phyloP scores from a whole-genome alignment of 306 rosid genomes.

The Abrus precatorius region DNA sequence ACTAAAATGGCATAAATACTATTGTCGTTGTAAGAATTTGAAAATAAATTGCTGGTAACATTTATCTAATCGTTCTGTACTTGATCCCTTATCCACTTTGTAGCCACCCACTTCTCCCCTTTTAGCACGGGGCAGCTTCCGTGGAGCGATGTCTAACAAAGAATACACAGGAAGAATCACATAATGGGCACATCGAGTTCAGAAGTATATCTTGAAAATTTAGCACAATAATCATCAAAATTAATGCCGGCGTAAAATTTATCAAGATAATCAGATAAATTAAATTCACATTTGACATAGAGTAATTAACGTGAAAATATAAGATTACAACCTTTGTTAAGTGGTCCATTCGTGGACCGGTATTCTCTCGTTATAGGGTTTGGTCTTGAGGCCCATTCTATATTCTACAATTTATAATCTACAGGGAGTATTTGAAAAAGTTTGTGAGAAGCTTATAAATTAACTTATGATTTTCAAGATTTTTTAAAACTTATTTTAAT shows the following conservation, averaged over 20 bases:
- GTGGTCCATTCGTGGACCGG: too few relatives aligned
- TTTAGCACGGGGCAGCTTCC: slow-evolving; percentile 88
- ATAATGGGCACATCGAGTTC: background rate
- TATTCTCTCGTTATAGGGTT: too few relatives aligned
- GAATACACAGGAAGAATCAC: slow-evolving; percentile 38
- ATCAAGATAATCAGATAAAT: background rate
- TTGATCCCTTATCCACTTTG: slow-evolving; percentile 92
- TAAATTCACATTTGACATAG: background rate
- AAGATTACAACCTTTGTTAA: too few relatives aligned
- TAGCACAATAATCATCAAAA: background rate
- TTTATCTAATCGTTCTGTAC: slow-evolving; percentile 47
- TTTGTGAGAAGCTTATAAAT: too few relatives aligned
- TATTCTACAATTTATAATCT: too few relatives aligned
- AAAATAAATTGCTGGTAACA: slow-evolving; percentile 4
- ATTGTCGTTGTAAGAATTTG: background rate
- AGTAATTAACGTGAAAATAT: too few relatives aligned
- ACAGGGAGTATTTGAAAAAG: too few relatives aligned
- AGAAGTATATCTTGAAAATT: background rate
- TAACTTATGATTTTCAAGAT: too few relatives aligned
- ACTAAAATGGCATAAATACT: slow-evolving; percentile 27
- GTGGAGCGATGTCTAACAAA: slow-evolving; percentile 82
- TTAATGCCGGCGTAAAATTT: background rate
- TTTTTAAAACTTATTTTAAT: too few relatives aligned
- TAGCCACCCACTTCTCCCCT: slow-evolving; percentile 95
- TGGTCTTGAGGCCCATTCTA: background rate